Evolutionary conservation across 2,329 filamentous ascomycete genomes (phyloP).

Genomic region (Penicillium capsulatum): DNA sequence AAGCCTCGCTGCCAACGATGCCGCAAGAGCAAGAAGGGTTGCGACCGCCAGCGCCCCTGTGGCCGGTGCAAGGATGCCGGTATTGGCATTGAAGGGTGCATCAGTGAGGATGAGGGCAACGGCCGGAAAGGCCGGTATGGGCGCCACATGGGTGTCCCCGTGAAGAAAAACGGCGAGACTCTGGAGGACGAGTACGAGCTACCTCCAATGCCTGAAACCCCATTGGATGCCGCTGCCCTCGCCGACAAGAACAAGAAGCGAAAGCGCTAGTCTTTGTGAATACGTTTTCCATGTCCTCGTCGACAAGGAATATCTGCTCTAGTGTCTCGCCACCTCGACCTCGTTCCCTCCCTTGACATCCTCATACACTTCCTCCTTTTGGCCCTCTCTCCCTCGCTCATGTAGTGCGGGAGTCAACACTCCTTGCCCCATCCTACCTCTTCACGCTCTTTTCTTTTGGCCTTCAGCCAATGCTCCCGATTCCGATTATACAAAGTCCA

Average conservation of each 20-base stretch:
- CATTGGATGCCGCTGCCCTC: conserved; percentile 29
- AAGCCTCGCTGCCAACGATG: conserved; percentile 97
- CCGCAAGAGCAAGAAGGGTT: conserved; percentile 99
- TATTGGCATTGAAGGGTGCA: conserved; percentile 84
- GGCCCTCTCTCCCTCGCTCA: conserved; percentile 6
- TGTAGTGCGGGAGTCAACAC: conserved; percentile 10
- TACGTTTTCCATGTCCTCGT: conserved; percentile 3
- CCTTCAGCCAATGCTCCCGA: conserved; percentile 8
- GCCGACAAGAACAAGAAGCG: conserved; percentile 65
- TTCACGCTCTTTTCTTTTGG: conserved; percentile 19
- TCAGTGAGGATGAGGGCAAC: conserved; percentile 97
- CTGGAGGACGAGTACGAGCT: conserved; percentile 54
- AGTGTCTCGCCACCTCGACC: conserved; percentile 2
- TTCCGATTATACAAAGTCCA: conserved; percentile 23
- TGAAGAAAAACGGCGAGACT: conserved; percentile 52
- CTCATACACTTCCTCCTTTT: conserved; percentile 9
- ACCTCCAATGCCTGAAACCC: conserved; percentile 31
- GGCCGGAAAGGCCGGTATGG: conserved; percentile 91
- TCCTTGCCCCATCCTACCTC: conserved; percentile 17
- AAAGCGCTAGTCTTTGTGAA: conserved; percentile 50
- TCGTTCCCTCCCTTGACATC: conserved; percentile 4
- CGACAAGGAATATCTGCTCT: conserved; percentile 6
- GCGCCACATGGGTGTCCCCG: conserved; percentile 63
- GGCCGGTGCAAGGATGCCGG: conserved; percentile 94
- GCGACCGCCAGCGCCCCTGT: conserved; percentile 92